These are phyloP conservation scores for Mycena maculata DNA, from an alignment of 768 basidiomycete species.

Conservation along the genomic window DNA sequence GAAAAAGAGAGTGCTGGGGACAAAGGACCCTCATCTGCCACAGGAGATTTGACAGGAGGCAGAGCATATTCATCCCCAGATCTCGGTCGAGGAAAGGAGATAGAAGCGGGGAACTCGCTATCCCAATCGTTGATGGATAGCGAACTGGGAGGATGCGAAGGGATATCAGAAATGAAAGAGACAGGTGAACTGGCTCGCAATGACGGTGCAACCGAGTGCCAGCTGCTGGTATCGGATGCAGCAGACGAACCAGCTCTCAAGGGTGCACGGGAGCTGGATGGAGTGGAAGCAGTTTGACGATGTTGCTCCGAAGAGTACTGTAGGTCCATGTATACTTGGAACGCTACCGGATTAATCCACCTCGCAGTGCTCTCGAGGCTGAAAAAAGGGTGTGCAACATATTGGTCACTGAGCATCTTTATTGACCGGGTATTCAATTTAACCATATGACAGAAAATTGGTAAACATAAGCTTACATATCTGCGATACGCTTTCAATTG, in stretches of 20 bases:
- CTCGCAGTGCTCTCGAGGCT: not conserved
- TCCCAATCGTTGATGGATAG: not conserved
- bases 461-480: not conserved
- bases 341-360: slow-evolving; percentile 3
- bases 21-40: too few species aligned
- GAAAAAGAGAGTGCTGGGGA: too few species aligned
- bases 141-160: not conserved
- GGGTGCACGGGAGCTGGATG: not conserved
- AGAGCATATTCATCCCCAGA: too few species aligned
- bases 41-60: too few species aligned
- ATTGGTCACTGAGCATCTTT: slow-evolving; percentile 5
- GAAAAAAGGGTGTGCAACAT: slow-evolving; percentile 2
- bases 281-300: not conserved
- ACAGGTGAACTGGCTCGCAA: slow-evolving; percentile 3
- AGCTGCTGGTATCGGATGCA: not conserved
- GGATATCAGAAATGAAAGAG: not conserved
- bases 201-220: not conserved
- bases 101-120: too few species aligned
- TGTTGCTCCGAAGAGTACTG: not conserved
- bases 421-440: not conserved
- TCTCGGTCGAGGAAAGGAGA: too few species aligned
- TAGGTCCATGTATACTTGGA: not conserved
- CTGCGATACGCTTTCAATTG: not conserved
- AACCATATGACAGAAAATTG: too few species aligned
- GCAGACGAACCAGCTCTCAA: not conserved